Conservation (phyloP, 2,329 filamentous ascomycete genomes). For the Orbilia quercus region DNA sequence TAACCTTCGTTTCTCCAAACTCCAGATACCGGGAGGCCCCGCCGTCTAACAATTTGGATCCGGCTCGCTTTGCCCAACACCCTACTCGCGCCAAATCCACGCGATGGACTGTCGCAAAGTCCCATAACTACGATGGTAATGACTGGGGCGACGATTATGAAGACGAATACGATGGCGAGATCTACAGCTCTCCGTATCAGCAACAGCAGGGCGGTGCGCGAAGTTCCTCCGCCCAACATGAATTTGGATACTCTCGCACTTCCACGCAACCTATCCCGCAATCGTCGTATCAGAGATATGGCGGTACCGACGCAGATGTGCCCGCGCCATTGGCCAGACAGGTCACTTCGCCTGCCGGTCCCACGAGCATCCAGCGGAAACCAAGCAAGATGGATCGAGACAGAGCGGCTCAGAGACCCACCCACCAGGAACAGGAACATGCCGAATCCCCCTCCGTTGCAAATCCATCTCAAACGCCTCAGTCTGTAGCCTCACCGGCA, state of each 20-base stretch:
- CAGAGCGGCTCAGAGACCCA: conserved; percentile 14
- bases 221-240: conserved; percentile 3
- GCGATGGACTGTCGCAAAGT: conserved; percentile 46
- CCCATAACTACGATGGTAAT: conserved; percentile 52
- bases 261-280: conserved; percentile 45
- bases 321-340: conserved; percentile 34
- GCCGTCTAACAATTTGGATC: conserved; percentile 42
- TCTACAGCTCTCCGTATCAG: conserved; percentile 36
- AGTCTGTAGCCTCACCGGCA: neutral
- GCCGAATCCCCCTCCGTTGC: conserved; percentile 13
- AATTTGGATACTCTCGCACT: conserved; percentile 22
- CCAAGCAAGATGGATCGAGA: conserved; percentile 55
- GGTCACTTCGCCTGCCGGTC: conserved; percentile 30
- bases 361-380: conserved; percentile 46
- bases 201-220: conserved; percentile 11
- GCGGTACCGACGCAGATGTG: conserved; percentile 19
- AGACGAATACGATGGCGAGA: conserved; percentile 36
- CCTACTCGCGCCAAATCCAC: conserved; percentile 42
- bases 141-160: conserved; percentile 50
- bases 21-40: conserved; percentile 34
- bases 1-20: neutral
- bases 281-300: conserved; percentile 19
- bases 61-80: conserved; percentile 48
- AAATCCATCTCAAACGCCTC: neutral
- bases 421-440: conserved; percentile 13